Evolutionary conservation across 2,329 filamentous ascomycete species (phyloP).

Genomic region (Penicillium sp.): DNA sequence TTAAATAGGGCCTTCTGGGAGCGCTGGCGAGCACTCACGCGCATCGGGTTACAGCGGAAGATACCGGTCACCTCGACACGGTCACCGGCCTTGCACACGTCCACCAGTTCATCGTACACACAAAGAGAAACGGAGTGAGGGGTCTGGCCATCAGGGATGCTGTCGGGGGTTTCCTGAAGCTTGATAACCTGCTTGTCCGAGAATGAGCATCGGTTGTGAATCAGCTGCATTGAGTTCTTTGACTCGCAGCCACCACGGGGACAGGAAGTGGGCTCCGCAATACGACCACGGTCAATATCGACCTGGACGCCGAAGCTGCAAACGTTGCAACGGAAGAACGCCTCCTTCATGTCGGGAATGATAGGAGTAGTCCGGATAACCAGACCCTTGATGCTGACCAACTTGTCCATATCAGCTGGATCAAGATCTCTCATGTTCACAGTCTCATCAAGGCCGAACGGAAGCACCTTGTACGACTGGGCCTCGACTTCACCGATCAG

Average conservation of each 20-base stretch:
- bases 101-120: conserved; percentile 93
- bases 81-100: conserved; percentile 97
- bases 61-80: conserved; percentile 94
- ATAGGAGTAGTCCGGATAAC: conserved; percentile 95
- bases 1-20: conserved; percentile 96
- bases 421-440: conserved; percentile 94
- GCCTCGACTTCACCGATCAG: conserved; percentile 72
- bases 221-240: conserved; percentile 95
- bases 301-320: conserved; percentile 91
- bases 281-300: conserved; percentile 91
- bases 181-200: conserved; percentile 99
- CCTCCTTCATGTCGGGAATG: conserved; percentile 98
- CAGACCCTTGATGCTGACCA: conserved; percentile 90
- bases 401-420: conserved; percentile 88
- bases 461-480: conserved; percentile 79
- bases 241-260: conserved; percentile 76
- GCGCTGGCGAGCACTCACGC: conserved; percentile 88
- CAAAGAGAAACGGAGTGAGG: conserved; percentile 96
- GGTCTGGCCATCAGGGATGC: conserved; percentile 90
- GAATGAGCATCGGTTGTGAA: conserved; percentile 93
- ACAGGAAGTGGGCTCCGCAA: conserved; percentile 88
- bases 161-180: conserved; percentile 94
- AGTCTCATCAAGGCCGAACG: conserved; percentile 80
- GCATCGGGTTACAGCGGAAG: conserved; percentile 90
- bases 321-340: conserved; percentile 92